phyloP scores from a whole-genome alignment of 2,329 filamentous ascomycete genomes.

The Microsporum canis region DNA sequence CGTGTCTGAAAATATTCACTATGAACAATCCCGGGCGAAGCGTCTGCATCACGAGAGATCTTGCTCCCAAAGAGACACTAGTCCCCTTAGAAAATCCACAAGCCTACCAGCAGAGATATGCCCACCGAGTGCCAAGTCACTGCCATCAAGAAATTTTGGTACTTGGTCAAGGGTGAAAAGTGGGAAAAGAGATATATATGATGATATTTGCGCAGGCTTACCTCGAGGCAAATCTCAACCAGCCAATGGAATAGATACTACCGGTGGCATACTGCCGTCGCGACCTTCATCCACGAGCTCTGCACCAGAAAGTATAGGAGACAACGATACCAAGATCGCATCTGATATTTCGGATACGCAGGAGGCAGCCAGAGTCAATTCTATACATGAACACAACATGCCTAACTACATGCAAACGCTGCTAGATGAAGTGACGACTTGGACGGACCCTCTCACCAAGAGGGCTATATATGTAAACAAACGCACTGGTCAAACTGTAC shows the following conservation, averaged over 20 bases:
- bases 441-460: slow-evolving; percentile 51
- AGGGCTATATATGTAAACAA: slow-evolving; percentile 24
- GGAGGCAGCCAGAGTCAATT: not conserved
- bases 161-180: slow-evolving; percentile 35
- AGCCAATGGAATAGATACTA: not conserved
- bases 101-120: not conserved
- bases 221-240: slow-evolving; percentile 9
- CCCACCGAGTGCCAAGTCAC: not conserved
- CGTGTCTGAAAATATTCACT: not conserved
- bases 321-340: not conserved
- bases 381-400: not conserved
- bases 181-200: slow-evolving; percentile 17
- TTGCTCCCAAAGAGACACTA: not conserved
- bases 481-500: slow-evolving; percentile 26
- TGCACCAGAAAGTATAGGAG: not conserved
- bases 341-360: not conserved
- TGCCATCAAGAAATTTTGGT: slow-evolving; percentile 20
- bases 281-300: not conserved
- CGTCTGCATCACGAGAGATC: not conserved
- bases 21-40: not conserved
- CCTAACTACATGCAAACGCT: not conserved
- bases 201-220: slow-evolving; percentile 16
- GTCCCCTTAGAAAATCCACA: not conserved
- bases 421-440: slow-evolving; percentile 32
- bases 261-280: too few species aligned